These are phyloP conservation scores for Pythium dissotocum DNA, from an alignment of 352 stramenopile species.

Conservation along the genomic window DNA sequence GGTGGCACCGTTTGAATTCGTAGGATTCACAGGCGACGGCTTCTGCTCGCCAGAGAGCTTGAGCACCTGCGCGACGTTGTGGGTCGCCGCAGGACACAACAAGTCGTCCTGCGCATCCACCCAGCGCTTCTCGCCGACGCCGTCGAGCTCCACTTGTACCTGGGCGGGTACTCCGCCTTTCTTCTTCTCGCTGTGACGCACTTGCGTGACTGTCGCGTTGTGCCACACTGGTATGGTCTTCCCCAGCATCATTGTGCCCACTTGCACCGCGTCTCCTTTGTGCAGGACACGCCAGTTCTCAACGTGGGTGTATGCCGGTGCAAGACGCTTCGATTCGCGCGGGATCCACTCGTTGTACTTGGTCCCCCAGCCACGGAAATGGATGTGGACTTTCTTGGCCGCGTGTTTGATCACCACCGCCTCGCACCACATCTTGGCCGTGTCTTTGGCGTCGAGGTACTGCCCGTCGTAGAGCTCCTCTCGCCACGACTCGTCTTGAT, in stretches of 20 bases:
- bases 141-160: slow-evolving; percentile 52
- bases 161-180: not conserved
- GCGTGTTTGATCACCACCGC: slow-evolving; percentile 44
- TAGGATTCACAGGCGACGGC: not conserved
- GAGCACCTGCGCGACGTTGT: not conserved
- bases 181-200: slow-evolving; percentile 18
- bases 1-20: not conserved
- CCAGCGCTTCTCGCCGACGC: slow-evolving; percentile 46
- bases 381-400: slow-evolving; percentile 76
- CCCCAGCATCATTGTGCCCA: slow-evolving; percentile 34
- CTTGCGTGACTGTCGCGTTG: slow-evolving; percentile 37
- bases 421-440: slow-evolving; percentile 68
- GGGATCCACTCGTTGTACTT: slow-evolving; percentile 97
- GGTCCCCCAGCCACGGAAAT: slow-evolving; percentile 96
- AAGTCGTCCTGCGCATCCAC: slow-evolving; percentile 59
- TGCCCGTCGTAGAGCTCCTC: slow-evolving; percentile 46
- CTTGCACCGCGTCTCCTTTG: slow-evolving; percentile 48
- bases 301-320: slow-evolving; percentile 86
- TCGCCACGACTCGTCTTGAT: slow-evolving; percentile 34
- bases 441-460: slow-evolving; percentile 68
- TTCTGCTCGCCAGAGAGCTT: not conserved
- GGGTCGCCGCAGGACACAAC: slow-evolving; percentile 30
- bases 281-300: slow-evolving; percentile 66
- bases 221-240: slow-evolving; percentile 55
- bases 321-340: slow-evolving; percentile 87